Base-by-base conservation (phyloP, 2,329 filamentous ascomycete genomes). In the Neonectria neomacrospora region DNA sequence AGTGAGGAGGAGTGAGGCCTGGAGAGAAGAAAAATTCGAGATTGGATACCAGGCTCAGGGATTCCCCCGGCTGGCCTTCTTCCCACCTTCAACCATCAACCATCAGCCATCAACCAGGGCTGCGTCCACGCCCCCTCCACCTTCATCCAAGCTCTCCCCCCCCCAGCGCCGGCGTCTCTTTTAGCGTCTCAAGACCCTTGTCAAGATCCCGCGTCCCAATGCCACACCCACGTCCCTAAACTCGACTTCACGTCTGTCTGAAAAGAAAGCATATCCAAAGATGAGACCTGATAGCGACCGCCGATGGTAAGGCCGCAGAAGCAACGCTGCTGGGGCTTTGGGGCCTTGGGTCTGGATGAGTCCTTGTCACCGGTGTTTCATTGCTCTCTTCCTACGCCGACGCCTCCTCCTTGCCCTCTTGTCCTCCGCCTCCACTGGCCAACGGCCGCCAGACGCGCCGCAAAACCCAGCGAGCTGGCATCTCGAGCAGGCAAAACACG, bases 141-240 rank as follows among this genome's bases (percentile, higher is more conserved):
- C 65, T 59, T 54, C 53, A 61, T 39, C 64, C 57, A 64, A 69
- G 66, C 68, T 66, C 51, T 58, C 58, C 67, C 61, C 69, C 58
- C 58, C 64, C 63, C 68, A 70, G 71, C 65, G 58, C 65, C 65
- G 71, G 70, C 69, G 71, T 54, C 63, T 60, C 61, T 73, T 63
- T 73, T 72, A 73, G 71, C 71, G 71, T 66, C 58, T 37, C 42
- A 61, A 64, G 45, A 73, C 71, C 71, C 71, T 73, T 73, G 71
- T 73, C 68, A 34, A 68, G 68, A 71, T 73, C 71, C 70, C 71
- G 71, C 70, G 55, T 69, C 68, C 44, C 65, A 73, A 73, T 73
- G 71, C 68, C 71, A 73, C 71, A 73, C 71, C 71, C 69, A 72
- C 63, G 63, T 72, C 64, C 64, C 63, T 70, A 73, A 73, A 70